A percentile compares a stretch with the other conserved stretches of the same genome.
phyloP scores from a whole-genome alignment of 2,329 filamentous ascomycete species.

The Ceratocystis smalleyi region DNA sequence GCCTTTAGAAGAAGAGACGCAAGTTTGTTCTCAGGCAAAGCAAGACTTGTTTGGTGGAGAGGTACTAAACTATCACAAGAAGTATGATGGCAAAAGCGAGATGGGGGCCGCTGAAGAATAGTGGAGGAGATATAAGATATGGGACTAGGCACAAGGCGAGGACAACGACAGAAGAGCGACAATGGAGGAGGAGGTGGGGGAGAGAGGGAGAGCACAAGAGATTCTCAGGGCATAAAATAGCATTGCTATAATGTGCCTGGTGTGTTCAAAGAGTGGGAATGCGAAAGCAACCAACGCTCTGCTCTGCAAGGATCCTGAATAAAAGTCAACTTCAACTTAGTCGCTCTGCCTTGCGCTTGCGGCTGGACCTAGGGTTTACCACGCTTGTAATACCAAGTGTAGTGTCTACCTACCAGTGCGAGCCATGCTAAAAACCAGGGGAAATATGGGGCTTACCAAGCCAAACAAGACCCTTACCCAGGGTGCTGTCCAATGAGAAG shows the following conservation, averaged over 20 bases:
- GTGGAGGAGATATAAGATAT: neutral
- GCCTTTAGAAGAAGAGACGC: neutral
- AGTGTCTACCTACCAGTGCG: too few relatives aligned
- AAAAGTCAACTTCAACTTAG: constrained; percentile 2
- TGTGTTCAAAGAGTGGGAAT: neutral
- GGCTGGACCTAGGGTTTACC: constrained; percentile 6
- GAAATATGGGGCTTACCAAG: neutral
- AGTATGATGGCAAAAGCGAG: neutral
- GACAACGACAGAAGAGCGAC: neutral
- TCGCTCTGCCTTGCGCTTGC: constrained; percentile 11
- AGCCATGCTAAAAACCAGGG: neutral
- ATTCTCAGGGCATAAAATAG: neutral
- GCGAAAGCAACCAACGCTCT: neutral
- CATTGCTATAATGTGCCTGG: neutral
- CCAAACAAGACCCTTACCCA: neutral
- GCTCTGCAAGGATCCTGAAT: neutral
- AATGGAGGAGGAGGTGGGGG: neutral
- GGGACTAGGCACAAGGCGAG: neutral
- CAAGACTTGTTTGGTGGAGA: neutral
- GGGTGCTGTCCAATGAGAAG: neutral
- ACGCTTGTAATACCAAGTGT: neutral
- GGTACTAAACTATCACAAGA: neutral
- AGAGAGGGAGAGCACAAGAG: neutral
- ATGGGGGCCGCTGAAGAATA: neutral
- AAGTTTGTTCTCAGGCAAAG: neutral